Base-by-base conservation (phyloP, 768 basidiomycete species). In the Grammothele lineata region DNA sequence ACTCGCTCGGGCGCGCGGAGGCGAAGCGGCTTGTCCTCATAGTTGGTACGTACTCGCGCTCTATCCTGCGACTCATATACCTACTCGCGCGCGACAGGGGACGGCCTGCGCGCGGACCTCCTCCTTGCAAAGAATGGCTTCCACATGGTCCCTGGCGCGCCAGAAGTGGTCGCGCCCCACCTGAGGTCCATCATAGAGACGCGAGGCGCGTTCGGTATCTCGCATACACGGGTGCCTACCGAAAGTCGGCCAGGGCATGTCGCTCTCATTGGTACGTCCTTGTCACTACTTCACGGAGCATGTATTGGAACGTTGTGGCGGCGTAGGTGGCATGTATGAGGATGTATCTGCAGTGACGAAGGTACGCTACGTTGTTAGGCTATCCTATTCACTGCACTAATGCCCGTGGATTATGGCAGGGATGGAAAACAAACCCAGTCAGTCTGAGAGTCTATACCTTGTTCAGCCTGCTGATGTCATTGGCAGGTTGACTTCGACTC, bases 221-320 rank as follows among this genome's bases (percentile, higher is more conserved):
- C 85, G 5, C 90, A 92, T 63, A 92, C 90, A 1, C 75, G 80
- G 23, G 90, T 92, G 3, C 91, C 91, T 18, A 93, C 91, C 5
- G 91, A 93, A 57, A 89, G 85, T 62, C 69, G 91, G 19, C 90
- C 91, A 1, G 91, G 91, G 8, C 91, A 92, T 62, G 89, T 93
- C 21, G 90, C 91, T 18, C 77, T 93, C 43, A 91, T 92, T 51
- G 91, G 85, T 80, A 52, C 11, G 66, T 55, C 41, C 33, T 49
- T 14, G 18, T 2, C 36, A 32, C 37, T 14, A 18, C 23, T 8
- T 23, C 30, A 4, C 19, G 1, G 6, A 18, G 27, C 27, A 37
- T 33, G 11, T 11, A 18, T 25, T 17, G 4, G 19, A 30, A 24
- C 34, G 5, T 27, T 43, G 19, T 18, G 30, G 10, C 14, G 5